Percentiles rank a stretch among this genome's conserved stretches.
Conservation (phyloP, 2,329 filamentous ascomycete genomes). For the Claviceps pazoutovae region DNA sequence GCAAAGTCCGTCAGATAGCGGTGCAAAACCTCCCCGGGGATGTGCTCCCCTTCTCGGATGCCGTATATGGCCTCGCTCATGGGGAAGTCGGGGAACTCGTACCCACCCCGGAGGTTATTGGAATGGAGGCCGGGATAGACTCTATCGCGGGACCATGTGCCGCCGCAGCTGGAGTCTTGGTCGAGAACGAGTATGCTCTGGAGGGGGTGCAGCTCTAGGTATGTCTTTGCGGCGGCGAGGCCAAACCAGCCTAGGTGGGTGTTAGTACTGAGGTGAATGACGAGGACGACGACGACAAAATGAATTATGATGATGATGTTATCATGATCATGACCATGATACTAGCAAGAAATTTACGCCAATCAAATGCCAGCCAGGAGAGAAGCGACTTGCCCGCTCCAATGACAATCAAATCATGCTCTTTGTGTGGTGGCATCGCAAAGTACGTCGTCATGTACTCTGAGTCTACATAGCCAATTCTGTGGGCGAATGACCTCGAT, state of each 20-base stretch:
- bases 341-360: not conserved
- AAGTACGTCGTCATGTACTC: not conserved
- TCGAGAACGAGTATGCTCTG: constrained; percentile 37
- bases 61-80: constrained; percentile 35
- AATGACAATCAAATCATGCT: not conserved
- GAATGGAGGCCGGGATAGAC: constrained; percentile 47
- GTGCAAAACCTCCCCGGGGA: constrained; percentile 23
- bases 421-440: not conserved
- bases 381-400: not conserved
- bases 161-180: constrained; percentile 34
- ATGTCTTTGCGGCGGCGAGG: constrained; percentile 37
- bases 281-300: too few species aligned
- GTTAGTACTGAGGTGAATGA: too few species aligned
- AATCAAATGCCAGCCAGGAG: not conserved
- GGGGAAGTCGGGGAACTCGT: constrained; percentile 50
- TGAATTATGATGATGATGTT: too few species aligned
- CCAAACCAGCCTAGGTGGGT: constrained; percentile 30
- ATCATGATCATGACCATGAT: too few species aligned
- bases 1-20: constrained; percentile 24
- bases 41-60: constrained; percentile 19
- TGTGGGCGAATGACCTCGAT: too few species aligned
- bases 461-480: too few species aligned
- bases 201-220: constrained; percentile 32
- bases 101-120: constrained; percentile 50
- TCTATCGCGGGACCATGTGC: constrained; percentile 45